Base-by-base conservation (phyloP, 108 stramenopile genomes). In the Cyclostephanos invisitatus region DNA sequence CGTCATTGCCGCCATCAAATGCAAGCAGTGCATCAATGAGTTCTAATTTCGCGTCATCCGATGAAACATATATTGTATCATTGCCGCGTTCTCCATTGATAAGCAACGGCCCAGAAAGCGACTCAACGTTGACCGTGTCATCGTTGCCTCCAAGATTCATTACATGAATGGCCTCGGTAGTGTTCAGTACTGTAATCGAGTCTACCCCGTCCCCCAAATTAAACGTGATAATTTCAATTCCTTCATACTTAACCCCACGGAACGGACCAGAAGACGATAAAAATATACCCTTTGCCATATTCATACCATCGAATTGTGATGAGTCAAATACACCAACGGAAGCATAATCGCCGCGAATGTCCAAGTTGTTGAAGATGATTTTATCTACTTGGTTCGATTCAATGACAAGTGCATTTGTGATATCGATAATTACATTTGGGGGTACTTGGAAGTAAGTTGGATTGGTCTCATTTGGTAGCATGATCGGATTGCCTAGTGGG, bases 381-480 rank as follows among this genome's bases (percentile, higher is more conserved):
- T 48, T 65, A 27, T 81, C 69, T 20, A 80, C 78, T 64, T 80
- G 78, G 4, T 67, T 58, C n/a, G 60, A 72, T 68, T 80, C 78
- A 27, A 49, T 38, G 18, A 73, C 66, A 47, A 54, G 59, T 44
- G 20, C 28, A 67, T 9, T 60, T 18, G 57, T 55, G 27, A 44
- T 72, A 40, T 81, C 74, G 47, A 66, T 73, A 1, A 35, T 42
- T 18, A 60, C 74, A 36, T 69, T 60, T 29, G 74, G 67, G 22
- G 72, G 72, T 7, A 75, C 65, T 28, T 64, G 37, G 56, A 75
- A 75, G 12, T 61, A 22, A 15, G 32, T 7, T 58, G 66, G 58
- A 24, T 75, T 49, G 6, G 7, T 38, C 50, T 81, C 80, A 9
- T 69, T 62, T 24, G 80, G 80, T 17, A 81, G 68, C 63, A 75